These are phyloP conservation scores for Saccharomycopsis selenospora DNA, from an alignment of 805 yeast genomes.

Conservation along the genomic window DNA sequence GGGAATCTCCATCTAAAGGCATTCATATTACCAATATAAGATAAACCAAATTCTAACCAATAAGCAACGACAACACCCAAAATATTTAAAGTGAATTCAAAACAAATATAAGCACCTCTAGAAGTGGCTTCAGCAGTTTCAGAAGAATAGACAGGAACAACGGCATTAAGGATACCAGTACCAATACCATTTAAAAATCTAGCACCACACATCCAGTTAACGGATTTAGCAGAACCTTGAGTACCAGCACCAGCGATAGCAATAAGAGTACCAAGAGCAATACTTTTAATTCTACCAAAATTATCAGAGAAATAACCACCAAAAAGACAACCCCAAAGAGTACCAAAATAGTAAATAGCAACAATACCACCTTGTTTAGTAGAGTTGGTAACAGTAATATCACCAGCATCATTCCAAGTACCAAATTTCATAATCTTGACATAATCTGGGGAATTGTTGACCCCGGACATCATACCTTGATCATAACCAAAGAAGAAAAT, in stretches of 20 bases:
- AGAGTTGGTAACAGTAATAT: constrained; percentile 37
- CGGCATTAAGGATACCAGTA: constrained; percentile 65
- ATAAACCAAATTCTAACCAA: constrained; percentile 66
- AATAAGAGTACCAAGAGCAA: constrained; percentile 49
- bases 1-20: constrained; percentile 70
- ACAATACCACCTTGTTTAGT: constrained; percentile 65
- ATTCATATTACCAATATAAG: constrained; percentile 36
- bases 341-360: constrained; percentile 62
- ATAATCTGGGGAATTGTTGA: constrained; percentile 41
- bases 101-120: constrained; percentile 59
- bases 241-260: constrained; percentile 49
- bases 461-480: constrained; percentile 68
- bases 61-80: constrained; percentile 72
- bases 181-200: constrained; percentile 68
- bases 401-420: constrained; percentile 31
- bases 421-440: constrained; percentile 61
- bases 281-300: constrained; percentile 48
- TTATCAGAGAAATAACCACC: constrained; percentile 65
- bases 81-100: constrained; percentile 64
- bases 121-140: constrained; percentile 59
- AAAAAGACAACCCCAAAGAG: constrained; percentile 47
- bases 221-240: constrained; percentile 44
- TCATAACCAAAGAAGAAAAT: constrained; percentile 68
- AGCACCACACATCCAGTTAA: constrained; percentile 68
- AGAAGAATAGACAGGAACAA: constrained; percentile 74